Conservation (phyloP, 257 asterid genomes). For the Capsicum pubescens region DNA sequence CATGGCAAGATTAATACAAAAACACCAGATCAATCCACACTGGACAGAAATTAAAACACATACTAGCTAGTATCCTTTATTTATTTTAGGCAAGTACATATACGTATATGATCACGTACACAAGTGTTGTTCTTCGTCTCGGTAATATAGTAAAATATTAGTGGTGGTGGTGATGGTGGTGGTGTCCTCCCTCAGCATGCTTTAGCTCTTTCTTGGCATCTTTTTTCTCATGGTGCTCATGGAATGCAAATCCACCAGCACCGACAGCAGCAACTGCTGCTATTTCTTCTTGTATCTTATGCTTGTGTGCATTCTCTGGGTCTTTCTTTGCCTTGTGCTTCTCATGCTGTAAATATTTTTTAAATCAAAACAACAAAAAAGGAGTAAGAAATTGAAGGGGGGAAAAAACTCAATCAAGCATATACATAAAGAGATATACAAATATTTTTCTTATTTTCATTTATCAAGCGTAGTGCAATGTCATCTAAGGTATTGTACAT, state of each 20-base stretch:
- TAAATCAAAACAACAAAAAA: neutral
- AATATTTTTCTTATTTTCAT: neutral
- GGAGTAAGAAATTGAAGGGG: neutral
- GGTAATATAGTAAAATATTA: neutral
- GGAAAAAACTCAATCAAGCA: no score
- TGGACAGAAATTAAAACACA: neutral
- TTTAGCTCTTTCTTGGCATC: constrained; percentile 56
- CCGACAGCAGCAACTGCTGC: constrained; percentile 64
- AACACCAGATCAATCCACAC: neutral
- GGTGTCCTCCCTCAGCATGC: constrained; percentile 46
- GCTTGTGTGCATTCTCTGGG: constrained; percentile 63
- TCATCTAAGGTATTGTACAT: neutral
- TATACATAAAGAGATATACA: neutral
- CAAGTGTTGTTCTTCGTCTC: no score
- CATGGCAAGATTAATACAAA: neutral
- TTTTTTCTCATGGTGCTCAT: constrained; percentile 77
- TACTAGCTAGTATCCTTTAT: neutral
- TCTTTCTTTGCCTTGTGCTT: constrained; percentile 74
- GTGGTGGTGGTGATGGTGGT: neutral
- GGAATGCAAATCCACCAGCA: constrained; percentile 66
- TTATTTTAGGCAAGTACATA: neutral
- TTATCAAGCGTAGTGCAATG: neutral
- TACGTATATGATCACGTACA: no score
- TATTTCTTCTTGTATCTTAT: constrained; percentile 64
- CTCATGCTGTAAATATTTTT: constrained; percentile 54